Evolutionary conservation across 106 monocot genomes (phyloP), one percentile per base, ranked within the genome.

Genomic region (Alisma plantagoaquatica): DNA sequence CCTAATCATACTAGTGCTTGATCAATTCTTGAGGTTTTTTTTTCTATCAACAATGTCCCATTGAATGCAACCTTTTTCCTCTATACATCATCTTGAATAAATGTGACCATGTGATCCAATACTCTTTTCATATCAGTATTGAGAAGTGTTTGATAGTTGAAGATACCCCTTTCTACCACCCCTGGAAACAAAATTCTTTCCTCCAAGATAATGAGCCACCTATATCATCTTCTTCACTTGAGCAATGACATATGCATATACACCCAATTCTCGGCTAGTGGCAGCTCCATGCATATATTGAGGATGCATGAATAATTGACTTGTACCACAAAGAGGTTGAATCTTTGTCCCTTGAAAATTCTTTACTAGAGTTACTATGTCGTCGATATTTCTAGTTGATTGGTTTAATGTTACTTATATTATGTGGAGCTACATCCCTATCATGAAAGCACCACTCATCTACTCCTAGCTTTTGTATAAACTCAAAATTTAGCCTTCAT

Each of bases 271-370:
- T 42, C 89, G 76, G 59, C 89, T 98, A 27, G 89, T 98, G n/a
- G 85, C 96, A 74, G 78, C 96, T 51, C 96, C 96, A 62, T 98
- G 96, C 89, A 98, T 82, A 61, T 98, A 98, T n/a, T 81, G 89
- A 10, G 96, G 89, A 65, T 98, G 96, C 73, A 85, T 50, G 64
- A 98, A 98, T 10, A 98, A 60, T 31, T 98, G 96, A 33, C 89
- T 82, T 7, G 96, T 98, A n/a, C 96, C 96, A 88, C 96, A 98
- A 58, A 98, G 64, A 43, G 89, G 89, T 44, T 61, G 70, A 53
- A 98, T 82, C 48, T 82, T 70, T 47, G 66, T 85, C 3, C 85
- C 82, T 73, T 90, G 96, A 70, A 98, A 89, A 49, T 98, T 69
- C 41, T 82, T 81, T 10, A 89, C 96, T 74, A 98, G 66, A 3